Evolutionary conservation across 169 alveolate species (phyloP).

Genomic region (Cryptosporidium bovis): DNA sequence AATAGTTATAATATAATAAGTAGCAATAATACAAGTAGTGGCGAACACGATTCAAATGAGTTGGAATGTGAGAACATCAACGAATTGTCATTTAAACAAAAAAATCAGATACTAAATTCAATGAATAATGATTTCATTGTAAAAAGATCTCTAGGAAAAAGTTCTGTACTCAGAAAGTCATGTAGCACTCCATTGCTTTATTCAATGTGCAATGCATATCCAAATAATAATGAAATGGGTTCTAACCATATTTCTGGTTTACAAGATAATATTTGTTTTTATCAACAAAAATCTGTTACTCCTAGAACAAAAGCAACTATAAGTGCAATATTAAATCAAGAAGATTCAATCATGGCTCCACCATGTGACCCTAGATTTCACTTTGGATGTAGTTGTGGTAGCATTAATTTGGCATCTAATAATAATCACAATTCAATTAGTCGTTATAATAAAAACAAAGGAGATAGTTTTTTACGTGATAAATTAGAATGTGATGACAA

Average conservation of each 20-base stretch:
- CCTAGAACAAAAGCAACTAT: conserved; percentile 71
- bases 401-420: not conserved
- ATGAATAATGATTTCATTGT: not conserved
- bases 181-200: conserved; percentile 69
- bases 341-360: conserved; percentile 60
- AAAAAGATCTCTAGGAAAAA: not conserved
- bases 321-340: conserved; percentile 51
- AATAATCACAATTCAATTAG: too few relatives aligned
- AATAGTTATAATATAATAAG: not conserved
- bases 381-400: conserved; percentile 68
- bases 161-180: conserved; percentile 36
- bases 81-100: not conserved
- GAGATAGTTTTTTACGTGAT: not conserved
- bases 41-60: not conserved
- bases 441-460: too few relatives aligned
- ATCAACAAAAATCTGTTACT: conserved; percentile 34
- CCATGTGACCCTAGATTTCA: conserved; percentile 74
- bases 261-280: not conserved
- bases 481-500: not conserved
- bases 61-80: not conserved
- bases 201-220: conserved; percentile 64
- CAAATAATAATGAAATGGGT: conserved; percentile 17
- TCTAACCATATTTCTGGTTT: conserved; percentile 7
- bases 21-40: not conserved
- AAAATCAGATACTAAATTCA: not conserved